Evolutionary conservation across 192 early-diverging fungal genomes (phyloP).

Genomic region (Coemansia javaensis): DNA sequence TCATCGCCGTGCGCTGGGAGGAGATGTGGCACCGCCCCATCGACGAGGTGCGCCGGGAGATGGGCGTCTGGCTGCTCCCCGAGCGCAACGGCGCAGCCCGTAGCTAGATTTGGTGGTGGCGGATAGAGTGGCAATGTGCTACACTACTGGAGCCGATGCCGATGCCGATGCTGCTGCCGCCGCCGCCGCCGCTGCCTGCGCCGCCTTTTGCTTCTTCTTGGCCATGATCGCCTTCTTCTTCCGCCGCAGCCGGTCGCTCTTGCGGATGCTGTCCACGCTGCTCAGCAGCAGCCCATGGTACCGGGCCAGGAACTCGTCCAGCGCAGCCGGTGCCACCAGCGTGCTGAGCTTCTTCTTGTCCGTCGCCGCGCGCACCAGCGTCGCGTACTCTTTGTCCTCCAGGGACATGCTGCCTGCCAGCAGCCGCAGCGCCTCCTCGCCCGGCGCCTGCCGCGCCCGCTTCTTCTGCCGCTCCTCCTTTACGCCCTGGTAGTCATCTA

Average conservation of each 20-base stretch:
- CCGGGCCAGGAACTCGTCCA: constrained; percentile 39
- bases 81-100: constrained; percentile 35
- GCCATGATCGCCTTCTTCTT: constrained; percentile 29
- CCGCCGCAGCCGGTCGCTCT: constrained; percentile 32
- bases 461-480: constrained; percentile 36
- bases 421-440: constrained; percentile 30
- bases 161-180: too few relatives aligned
- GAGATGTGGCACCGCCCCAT: constrained; percentile 66
- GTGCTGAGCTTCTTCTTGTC: constrained; percentile 42
- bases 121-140: too few relatives aligned
- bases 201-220: constrained; percentile 9
- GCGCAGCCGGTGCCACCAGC: constrained; percentile 27
- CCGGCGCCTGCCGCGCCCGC: constrained; percentile 6
- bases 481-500: constrained; percentile 34
- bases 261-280: constrained; percentile 34
- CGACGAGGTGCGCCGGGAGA: constrained; percentile 65
- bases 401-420: constrained; percentile 32
- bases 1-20: constrained; percentile 91
- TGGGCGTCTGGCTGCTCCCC: constrained; percentile 61
- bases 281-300: constrained; percentile 36
- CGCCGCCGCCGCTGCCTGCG: constrained; percentile 1
- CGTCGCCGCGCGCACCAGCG: constrained; percentile 32
- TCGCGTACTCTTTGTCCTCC: constrained; percentile 35
- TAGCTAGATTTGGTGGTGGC: not conserved
- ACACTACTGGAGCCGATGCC: too few relatives aligned